These are phyloP conservation scores for Alternaria rosae DNA, from an alignment of 2,329 filamentous ascomycete genomes.

Conservation along the genomic window DNA sequence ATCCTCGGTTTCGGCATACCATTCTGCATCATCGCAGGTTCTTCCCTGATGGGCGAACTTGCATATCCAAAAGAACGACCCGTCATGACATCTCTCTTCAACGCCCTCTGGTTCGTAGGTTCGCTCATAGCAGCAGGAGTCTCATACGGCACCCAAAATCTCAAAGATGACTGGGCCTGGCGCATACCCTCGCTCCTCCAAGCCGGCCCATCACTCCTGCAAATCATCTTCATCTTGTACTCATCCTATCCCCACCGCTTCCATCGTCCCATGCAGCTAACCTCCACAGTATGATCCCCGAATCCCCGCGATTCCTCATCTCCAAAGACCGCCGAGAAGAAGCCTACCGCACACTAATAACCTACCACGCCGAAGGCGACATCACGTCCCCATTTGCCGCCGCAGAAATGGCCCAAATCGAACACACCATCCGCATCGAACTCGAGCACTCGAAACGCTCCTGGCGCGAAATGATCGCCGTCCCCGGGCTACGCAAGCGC, in stretches of 20 bases:
- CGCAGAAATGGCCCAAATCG: conserved; percentile 72
- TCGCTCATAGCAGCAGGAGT: conserved; percentile 64
- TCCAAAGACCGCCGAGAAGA: conserved; percentile 68
- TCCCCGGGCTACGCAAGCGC: conserved; percentile 69
- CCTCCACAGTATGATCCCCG: conserved; percentile 57
- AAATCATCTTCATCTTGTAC: conserved; percentile 67
- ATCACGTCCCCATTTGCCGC: conserved; percentile 66
- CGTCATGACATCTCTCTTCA: conserved; percentile 70
- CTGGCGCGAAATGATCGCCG: conserved; percentile 68
- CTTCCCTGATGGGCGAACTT: conserved; percentile 69
- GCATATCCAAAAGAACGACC: conserved; percentile 72
- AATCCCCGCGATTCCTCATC: conserved; percentile 71
- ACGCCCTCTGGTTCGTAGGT: conserved; percentile 71
- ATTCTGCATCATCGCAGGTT: conserved; percentile 68
- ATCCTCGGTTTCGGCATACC: conserved; percentile 72
- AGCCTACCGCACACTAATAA: conserved; percentile 66
- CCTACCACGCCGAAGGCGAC: conserved; percentile 70
- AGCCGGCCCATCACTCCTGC: conserved; percentile 66
- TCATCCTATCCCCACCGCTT: neutral
- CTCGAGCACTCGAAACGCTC: conserved; percentile 58
- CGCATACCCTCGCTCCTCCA: conserved; percentile 71
- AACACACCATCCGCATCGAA: conserved; percentile 67
- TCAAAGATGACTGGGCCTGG: conserved; percentile 71
- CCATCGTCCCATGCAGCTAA: neutral
- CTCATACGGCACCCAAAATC: conserved; percentile 67